Conservation (phyloP, 805 yeast species). For the Maudiozyma barnettii region DNA sequence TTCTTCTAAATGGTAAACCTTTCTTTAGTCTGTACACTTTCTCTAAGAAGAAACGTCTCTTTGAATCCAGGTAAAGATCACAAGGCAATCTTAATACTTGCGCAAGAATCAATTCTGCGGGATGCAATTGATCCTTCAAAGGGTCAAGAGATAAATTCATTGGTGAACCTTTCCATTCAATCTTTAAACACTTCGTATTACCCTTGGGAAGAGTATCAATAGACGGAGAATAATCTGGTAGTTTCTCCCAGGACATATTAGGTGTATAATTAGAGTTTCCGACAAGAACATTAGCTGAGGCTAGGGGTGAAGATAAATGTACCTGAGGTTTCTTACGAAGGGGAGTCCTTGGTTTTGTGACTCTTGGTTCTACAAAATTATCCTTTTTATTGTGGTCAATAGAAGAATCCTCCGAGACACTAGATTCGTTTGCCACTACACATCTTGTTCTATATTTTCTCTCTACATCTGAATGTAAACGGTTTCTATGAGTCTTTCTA, state of each 20-base stretch:
- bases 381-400: not conserved
- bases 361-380: not conserved
- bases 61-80: conserved; percentile 66
- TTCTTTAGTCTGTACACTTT: conserved; percentile 64
- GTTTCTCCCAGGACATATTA: conserved; percentile 49
- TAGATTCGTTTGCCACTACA: not conserved
- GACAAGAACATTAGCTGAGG: conserved; percentile 18
- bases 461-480: conserved; percentile 1
- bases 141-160: conserved; percentile 82
- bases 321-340: conserved; percentile 13
- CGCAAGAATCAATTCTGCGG: conserved; percentile 80
- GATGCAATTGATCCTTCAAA: conserved; percentile 60
- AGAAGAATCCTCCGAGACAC: not conserved
- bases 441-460: conserved; percentile 3
- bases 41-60: conserved; percentile 76
- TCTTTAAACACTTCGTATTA: conserved; percentile 60
- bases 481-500: not conserved
- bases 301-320: conserved; percentile 22
- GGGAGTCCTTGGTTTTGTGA: conserved; percentile 19
- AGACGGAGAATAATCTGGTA: conserved; percentile 75
- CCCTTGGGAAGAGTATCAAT: conserved; percentile 49
- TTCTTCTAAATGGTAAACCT: conserved; percentile 77
- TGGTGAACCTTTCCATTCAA: conserved; percentile 97
- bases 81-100: conserved; percentile 79
- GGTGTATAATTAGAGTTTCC: conserved; percentile 26